phyloP scores from a whole-genome alignment of 176 grass and related monocot species.

The Olyra latifolia region DNA sequence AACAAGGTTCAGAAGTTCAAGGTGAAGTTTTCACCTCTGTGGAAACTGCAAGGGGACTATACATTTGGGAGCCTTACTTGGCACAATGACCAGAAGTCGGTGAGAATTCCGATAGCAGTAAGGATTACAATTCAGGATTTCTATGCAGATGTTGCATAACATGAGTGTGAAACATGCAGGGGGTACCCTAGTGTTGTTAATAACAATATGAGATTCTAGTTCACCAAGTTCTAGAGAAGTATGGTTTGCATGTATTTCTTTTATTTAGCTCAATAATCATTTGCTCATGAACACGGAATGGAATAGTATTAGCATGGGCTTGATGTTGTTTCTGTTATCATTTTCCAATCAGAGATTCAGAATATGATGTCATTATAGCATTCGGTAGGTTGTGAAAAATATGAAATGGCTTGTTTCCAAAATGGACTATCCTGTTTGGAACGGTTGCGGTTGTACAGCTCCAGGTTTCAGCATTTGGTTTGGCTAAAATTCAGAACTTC shows the following conservation, averaged over 20 bases:
- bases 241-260: neutral
- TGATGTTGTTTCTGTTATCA: neutral
- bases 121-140: conserved; percentile 9
- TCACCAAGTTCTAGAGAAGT: neutral
- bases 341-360: neutral
- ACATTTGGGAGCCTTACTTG: conserved; percentile 42
- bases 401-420: too few species aligned
- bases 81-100: neutral
- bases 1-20: conserved; percentile 20
- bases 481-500: too few species aligned
- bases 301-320: neutral
- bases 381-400: neutral
- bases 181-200: neutral
- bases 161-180: neutral
- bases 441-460: too few species aligned
- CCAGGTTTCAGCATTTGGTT: too few species aligned
- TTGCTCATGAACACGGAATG: neutral
- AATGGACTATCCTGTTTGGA: too few species aligned
- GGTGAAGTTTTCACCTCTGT: conserved; percentile 27
- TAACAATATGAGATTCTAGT: neutral
- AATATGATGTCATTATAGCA: neutral
- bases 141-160: conserved; percentile 21
- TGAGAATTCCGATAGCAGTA: conserved; percentile 25
- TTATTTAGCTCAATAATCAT: neutral
- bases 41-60: conserved; percentile 39